Evolutionary conservation across 2,329 filamentous ascomycete species (phyloP), one percentile per base, ranked within the genome.

Genomic region (Plectosphaerella sp.): DNA sequence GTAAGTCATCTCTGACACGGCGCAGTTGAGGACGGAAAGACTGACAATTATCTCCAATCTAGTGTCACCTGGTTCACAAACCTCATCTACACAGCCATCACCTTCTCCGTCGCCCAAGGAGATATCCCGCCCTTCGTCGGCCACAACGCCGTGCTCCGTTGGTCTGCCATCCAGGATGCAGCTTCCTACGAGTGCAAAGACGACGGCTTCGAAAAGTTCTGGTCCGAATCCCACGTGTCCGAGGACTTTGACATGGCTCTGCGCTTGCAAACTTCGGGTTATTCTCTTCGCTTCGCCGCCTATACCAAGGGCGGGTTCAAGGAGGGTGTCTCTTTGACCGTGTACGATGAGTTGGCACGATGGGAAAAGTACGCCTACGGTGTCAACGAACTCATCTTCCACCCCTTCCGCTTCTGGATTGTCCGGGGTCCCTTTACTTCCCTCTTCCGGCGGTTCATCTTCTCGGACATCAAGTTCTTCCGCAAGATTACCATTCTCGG

Each of bases 231-330:
- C 5, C 86, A 87, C 59, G 88, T 91, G 0, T 90, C 87, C 0
- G 88, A 91, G 56, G 88, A 91, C 61, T 91, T 91, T 51, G 87
- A 91, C 55, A 88, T 90, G 70, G 80, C 84, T 11, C 76, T 91
- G 1, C 84, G 87, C 36, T 75, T 91, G 5, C 88, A 91, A 66
- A 83, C 81, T 57, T 73, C 73, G 16, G 86, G 86, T 22, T 88
- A 87, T 65, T 76, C 83, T 36, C 80, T 89, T 45, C 84, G 88
- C 12, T 74, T 90, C 1, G 87, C 81, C 11, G 79, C 84, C 0
- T 91, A 89, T 69, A 82, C 85, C 50, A 79, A 80, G 36, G 79
- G 83, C 5, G 86, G 82, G 7, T 91, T 90, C 70, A 83, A 89
- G 61, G 86, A 89, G 60, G 86, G 86, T 55, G 86, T 89, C 0